Evolutionary conservation across 208 protist species (phyloP).

Genomic region (Leishmania amazonensis): DNA sequence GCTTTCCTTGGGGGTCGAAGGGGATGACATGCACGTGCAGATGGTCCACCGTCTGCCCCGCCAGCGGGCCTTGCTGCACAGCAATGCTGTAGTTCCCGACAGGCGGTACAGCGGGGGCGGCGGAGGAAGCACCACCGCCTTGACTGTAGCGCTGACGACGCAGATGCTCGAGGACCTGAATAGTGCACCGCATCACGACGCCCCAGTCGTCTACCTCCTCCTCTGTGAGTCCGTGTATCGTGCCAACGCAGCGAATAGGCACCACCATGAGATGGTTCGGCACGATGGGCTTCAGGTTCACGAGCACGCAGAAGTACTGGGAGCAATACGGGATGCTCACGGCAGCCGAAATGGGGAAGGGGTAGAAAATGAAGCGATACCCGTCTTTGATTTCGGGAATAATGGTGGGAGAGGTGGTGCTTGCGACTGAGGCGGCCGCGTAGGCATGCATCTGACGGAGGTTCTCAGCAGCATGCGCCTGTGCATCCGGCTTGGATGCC

Average conservation of each 20-base stretch:
- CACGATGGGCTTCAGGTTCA: slow-evolving; percentile 85
- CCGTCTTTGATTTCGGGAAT: neutral
- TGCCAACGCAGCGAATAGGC: slow-evolving; percentile 74
- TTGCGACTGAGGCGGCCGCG: neutral
- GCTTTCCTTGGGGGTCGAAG: slow-evolving; percentile 64
- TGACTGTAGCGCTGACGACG: slow-evolving; percentile 7
- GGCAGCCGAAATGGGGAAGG: slow-evolving; percentile 39
- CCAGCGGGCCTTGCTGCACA: slow-evolving; percentile 71
- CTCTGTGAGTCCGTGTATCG: slow-evolving; percentile 62
- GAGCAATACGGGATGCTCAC: slow-evolving; percentile 65
- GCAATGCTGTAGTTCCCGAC: slow-evolving; percentile 68
- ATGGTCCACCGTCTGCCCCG: slow-evolving; percentile 85
- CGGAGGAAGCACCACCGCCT: neutral
- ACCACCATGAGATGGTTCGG: slow-evolving; percentile 84
- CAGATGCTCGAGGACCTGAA: slow-evolving; percentile 60
- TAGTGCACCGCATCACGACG: slow-evolving; percentile 50
- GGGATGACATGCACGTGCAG: slow-evolving; percentile 88
- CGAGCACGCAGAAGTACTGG: slow-evolving; percentile 70
- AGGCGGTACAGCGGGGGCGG: neutral
- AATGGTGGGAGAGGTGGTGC: neutral
- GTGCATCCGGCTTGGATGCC: slow-evolving; percentile 20
- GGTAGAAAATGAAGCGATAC: slow-evolving; percentile 56
- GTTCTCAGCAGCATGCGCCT: slow-evolving; percentile 35
- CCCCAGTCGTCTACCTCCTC: slow-evolving; percentile 83
- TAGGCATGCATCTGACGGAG: slow-evolving; percentile 17